These are phyloP conservation scores for Dissophora ornata DNA, from an alignment of 192 early-diverging fungal genomes.

Conservation along the genomic window DNA sequence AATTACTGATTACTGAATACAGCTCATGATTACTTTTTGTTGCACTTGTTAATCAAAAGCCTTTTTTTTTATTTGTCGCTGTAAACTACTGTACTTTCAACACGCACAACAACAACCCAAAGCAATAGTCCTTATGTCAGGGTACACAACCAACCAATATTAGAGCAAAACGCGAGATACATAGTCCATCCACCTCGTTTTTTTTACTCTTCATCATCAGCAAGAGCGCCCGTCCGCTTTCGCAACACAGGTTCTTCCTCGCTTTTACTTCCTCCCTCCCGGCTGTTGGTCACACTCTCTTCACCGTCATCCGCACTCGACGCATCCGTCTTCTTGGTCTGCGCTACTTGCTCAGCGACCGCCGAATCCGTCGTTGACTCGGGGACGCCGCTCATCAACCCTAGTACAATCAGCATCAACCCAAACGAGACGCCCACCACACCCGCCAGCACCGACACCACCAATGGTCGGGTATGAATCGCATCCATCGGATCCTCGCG, in stretches of 20 bases:
- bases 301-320: conserved; percentile 50
- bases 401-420: conserved; percentile 43
- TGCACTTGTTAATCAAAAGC: too few species aligned
- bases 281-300: neutral
- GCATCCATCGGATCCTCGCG: conserved; percentile 56
- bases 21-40: too few species aligned
- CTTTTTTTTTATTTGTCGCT: too few species aligned
- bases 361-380: neutral
- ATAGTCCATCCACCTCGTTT: too few species aligned
- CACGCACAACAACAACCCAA: too few species aligned
- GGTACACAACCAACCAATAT: too few species aligned
- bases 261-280: neutral
- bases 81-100: too few species aligned
- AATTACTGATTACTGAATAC: too few species aligned
- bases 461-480: conserved; percentile 48
- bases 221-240: conserved; percentile 29
- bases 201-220: conserved; percentile 37
- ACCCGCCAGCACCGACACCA: conserved; percentile 39
- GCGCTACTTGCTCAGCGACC: too few species aligned
- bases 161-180: too few species aligned
- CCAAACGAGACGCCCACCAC: conserved; percentile 33
- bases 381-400: conserved; percentile 36
- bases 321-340: conserved; percentile 58
- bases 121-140: too few species aligned
- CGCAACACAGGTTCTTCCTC: conserved; percentile 20